These are phyloP conservation scores for Verticillium alfalfae DNA, from an alignment of 2,329 filamentous ascomycete genomes.

Conservation along the genomic window DNA sequence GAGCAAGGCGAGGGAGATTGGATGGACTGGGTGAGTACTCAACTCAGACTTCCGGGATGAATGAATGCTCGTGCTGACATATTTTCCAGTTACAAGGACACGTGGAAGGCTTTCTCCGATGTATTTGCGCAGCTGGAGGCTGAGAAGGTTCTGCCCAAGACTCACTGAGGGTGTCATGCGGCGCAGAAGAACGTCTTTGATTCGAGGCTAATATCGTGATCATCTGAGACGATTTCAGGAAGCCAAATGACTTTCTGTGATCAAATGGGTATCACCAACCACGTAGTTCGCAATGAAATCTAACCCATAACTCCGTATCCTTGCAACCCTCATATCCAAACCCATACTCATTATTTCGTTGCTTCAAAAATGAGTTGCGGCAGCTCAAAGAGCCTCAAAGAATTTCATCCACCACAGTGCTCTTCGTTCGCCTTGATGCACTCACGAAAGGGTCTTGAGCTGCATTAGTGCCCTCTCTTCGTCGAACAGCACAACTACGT, in stretches of 20 bases:
- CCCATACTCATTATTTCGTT: too few relatives aligned
- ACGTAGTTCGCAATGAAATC: background rate
- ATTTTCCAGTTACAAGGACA: slow-evolving; percentile 19
- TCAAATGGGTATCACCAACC: background rate
- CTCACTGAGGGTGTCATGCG: background rate
- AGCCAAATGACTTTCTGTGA: background rate
- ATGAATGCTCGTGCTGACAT: background rate
- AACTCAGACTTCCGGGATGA: too few relatives aligned
- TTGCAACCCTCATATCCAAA: background rate
- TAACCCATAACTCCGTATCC: background rate
- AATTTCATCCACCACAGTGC: too few relatives aligned
- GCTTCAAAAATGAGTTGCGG: too few relatives aligned
- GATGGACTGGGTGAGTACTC: slow-evolving; percentile 28
- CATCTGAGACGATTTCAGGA: background rate
- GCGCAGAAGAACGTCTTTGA: background rate
- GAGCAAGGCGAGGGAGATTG: slow-evolving; percentile 36
- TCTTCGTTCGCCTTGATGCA: too few relatives aligned
- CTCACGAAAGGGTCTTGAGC: background rate
- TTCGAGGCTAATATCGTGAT: background rate
- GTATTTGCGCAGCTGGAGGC: slow-evolving; percentile 18
- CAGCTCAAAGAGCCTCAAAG: too few relatives aligned
- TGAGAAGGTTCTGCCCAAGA: slow-evolving; percentile 16
- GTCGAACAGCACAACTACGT: background rate
- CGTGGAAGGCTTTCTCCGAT: slow-evolving; percentile 19
- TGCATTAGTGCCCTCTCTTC: background rate